Evolutionary conservation across 129 eudicot genomes (phyloP), one percentile per base, ranked within the genome.

Genomic region (Daucus carota): DNA sequence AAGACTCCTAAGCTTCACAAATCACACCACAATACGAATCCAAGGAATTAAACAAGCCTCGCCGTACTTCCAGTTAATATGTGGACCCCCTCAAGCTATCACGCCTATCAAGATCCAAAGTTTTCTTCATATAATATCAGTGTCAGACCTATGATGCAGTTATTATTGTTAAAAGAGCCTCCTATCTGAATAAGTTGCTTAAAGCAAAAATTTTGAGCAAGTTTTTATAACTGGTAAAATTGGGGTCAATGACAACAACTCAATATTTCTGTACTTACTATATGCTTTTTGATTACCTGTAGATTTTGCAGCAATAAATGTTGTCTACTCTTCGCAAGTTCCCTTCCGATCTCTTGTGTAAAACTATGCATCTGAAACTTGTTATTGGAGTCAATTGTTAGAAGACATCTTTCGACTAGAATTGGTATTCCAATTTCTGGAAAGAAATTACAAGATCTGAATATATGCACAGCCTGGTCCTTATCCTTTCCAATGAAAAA

Each of bases 371-470:
- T 68, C 24, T 43, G 34, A 1, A 68, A 22, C 73, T 34, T 34
- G 38, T 68, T 46, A 4, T 46, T n/a, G 10, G 26, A 0, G 2
- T 50, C 73, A 17, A 32, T 15, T 18, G 10, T 68, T 4, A 40
- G 46, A 6, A 68, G 38, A 68, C 71, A 48, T 44, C 45, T 75
- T 18, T 81, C 59, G 10, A 47, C 22, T 8, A 81, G 76, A 43
- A 50, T 50, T 4, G 10, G 12, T 44, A 81, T 43, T 22, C 79
- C 76, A 32, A 69, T 40, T 24, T 6, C 28, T 2, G 80, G 10
- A 41, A 24, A 22, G 45, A 41, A 43, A 8, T 24, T 52, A 40
- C 13, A 38, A 42, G 46, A 24, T 20, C n/a, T 54, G 7, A 41
- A 22, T 20, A 68, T 13, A 40, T 68, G n/a, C n/a, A n/a, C n/a